A percentile compares a stretch with the other conserved stretches of the same genome.
phyloP scores from a whole-genome alignment of 305 asterid genomes.

The Rubia tinctorum region DNA sequence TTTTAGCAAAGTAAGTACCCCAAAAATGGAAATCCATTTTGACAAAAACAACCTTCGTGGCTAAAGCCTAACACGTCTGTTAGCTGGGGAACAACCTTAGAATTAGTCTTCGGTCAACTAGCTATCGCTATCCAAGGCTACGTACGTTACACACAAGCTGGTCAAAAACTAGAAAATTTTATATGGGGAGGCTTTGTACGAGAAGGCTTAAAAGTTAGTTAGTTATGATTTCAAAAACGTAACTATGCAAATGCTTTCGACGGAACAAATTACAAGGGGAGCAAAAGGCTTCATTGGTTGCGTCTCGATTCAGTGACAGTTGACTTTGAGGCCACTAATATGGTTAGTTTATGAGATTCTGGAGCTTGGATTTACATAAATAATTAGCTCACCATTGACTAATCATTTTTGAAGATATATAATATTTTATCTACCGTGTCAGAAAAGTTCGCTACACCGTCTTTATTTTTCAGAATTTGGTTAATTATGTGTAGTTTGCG shows the following conservation, averaged over 20 bases:
- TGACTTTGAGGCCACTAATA: neutral
- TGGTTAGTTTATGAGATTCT: too few species aligned
- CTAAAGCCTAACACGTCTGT: slow-evolving; percentile 8
- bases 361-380: neutral
- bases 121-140: neutral
- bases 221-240: too few species aligned
- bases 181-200: too few species aligned
- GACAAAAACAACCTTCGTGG: neutral
- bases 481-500: too few species aligned
- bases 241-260: neutral
- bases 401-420: neutral
- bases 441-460: too few species aligned
- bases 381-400: neutral
- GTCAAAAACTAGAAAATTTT: too few species aligned
- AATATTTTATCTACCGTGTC: too few species aligned
- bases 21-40: neutral
- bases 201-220: too few species aligned
- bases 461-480: too few species aligned
- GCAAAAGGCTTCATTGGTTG: neutral
- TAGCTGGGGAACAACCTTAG: neutral
- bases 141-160: neutral
- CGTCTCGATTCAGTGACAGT: neutral
- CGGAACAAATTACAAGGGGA: neutral
- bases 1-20: too few species aligned
- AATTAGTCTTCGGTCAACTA: neutral